These are phyloP conservation scores for Collariella sp. DNA, from an alignment of 495 filamentous ascomycete species.

Conservation along the genomic window DNA sequence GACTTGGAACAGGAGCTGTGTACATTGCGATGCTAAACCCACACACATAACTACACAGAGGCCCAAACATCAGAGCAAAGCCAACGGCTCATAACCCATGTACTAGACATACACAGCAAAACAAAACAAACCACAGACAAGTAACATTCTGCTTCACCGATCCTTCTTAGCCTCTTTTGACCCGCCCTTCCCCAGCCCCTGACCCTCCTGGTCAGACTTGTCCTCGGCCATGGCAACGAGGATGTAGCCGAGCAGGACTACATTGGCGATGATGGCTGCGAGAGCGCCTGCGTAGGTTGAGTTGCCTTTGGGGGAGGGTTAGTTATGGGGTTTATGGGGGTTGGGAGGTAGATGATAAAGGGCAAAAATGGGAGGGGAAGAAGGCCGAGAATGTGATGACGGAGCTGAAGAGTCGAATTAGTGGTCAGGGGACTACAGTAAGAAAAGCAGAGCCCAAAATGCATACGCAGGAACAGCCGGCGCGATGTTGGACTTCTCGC, in stretches of 20 bases:
- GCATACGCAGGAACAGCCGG: conserved; percentile 70
- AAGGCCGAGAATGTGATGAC: conserved; percentile 91
- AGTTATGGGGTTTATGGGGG: background rate
- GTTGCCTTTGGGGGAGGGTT: conserved; percentile 53
- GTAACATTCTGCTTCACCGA: conserved; percentile 37
- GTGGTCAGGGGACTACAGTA: conserved; percentile 10
- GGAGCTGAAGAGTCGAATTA: conserved; percentile 43
- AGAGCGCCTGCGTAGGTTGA: conserved; percentile 74
- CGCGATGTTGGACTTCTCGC: conserved; percentile 42
- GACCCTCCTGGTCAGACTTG: conserved; percentile 53
- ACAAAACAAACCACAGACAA: background rate
- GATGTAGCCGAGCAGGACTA: conserved; percentile 84
- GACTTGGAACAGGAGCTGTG: too few species aligned
- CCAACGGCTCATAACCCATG: background rate
- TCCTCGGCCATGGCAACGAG: conserved; percentile 90
- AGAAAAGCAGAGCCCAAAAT: too few species aligned
- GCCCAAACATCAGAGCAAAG: too few species aligned
- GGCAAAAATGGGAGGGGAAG: conserved; percentile 24
- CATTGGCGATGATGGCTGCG: conserved; percentile 84
- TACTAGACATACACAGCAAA: too few species aligned
- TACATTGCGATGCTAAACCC: too few species aligned
- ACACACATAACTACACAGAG: too few species aligned
- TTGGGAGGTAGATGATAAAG: background rate
- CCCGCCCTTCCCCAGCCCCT: conserved; percentile 31
- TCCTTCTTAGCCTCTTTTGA: conserved; percentile 48